Percentiles rank a stretch among this genome's conserved stretches.
phyloP scores from a whole-genome alignment of 1,284 basidiomycete genomes.

The Irpex sp. region DNA sequence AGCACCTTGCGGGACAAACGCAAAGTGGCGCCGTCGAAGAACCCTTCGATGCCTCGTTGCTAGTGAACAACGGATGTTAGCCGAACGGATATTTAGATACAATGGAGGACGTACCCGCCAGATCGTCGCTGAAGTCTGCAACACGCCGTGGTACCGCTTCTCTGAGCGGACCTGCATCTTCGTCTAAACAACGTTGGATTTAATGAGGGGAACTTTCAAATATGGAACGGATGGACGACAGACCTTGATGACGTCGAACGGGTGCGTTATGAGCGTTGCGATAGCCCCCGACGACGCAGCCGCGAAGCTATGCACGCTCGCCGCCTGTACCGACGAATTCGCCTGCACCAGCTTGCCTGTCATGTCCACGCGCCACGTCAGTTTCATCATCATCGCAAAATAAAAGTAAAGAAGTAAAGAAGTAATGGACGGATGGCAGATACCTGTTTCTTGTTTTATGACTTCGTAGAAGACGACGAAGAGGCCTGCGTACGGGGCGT shows the following conservation, averaged over 20 bases:
- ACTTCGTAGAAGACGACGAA: slow-evolving; percentile 92
- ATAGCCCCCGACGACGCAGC: slow-evolving; percentile 78
- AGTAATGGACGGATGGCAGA: slow-evolving; percentile 20
- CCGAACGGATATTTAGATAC: neutral
- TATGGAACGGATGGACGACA: slow-evolving; percentile 9
- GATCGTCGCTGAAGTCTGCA: slow-evolving; percentile 60
- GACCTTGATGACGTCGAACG: slow-evolving; percentile 90
- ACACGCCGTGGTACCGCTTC: slow-evolving; percentile 66
- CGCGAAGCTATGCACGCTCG: slow-evolving; percentile 53
- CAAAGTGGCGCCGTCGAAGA: slow-evolving; percentile 84
- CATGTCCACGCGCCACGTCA: neutral
- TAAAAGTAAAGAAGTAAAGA: neutral
- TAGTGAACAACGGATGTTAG: slow-evolving; percentile 25
- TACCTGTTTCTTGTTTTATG: slow-evolving; percentile 70
- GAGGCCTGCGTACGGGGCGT: slow-evolving; percentile 94
- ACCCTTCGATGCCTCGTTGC: slow-evolving; percentile 76
- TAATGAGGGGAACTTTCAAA: too few relatives aligned
- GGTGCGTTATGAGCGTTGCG: slow-evolving; percentile 82
- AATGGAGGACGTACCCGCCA: slow-evolving; percentile 49
- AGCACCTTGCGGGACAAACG: slow-evolving; percentile 84
- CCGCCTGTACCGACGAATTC: slow-evolving; percentile 36
- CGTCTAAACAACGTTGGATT: slow-evolving; percentile 46
- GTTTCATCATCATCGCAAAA: neutral
- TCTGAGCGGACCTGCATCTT: slow-evolving; percentile 84
- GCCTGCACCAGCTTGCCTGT: slow-evolving; percentile 32